These are phyloP conservation scores for Gomphus bonarii DNA, from an alignment of 1,284 basidiomycete genomes.

Conservation along the genomic window DNA sequence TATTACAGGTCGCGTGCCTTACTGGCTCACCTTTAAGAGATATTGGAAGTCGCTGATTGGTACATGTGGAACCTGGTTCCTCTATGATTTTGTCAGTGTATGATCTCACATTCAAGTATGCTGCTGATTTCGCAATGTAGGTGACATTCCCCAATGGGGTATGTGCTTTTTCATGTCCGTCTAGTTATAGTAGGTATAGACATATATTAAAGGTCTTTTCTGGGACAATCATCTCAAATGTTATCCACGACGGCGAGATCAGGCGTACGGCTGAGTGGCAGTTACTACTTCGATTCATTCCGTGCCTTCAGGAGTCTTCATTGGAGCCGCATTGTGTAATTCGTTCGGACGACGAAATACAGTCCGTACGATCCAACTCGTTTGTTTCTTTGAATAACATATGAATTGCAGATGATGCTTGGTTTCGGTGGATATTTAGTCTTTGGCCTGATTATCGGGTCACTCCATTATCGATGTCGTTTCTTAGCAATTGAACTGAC, in stretches of 20 bases:
- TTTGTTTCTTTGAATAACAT: neutral
- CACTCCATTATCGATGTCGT: neutral
- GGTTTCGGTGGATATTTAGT: slow-evolving; percentile 69
- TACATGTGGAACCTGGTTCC: slow-evolving; percentile 66
- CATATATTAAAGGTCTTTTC: slow-evolving; percentile 32
- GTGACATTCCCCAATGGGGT: slow-evolving; percentile 66
- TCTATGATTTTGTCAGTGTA: slow-evolving; percentile 56
- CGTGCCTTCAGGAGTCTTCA: slow-evolving; percentile 23
- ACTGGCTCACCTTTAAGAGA: slow-evolving; percentile 46
- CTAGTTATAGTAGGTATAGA: neutral
- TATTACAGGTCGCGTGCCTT: slow-evolving; percentile 45
- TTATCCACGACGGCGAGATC: slow-evolving; percentile 43
- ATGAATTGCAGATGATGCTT: slow-evolving; percentile 49
- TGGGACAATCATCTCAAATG: slow-evolving; percentile 52
- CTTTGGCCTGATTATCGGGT: slow-evolving; percentile 36
- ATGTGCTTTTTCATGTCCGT: slow-evolving; percentile 8
- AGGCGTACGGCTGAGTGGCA: slow-evolving; percentile 61
- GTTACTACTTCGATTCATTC: slow-evolving; percentile 38
- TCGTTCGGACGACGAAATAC: slow-evolving; percentile 53
- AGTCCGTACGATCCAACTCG: slow-evolving; percentile 24
- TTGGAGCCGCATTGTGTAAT: slow-evolving; percentile 57
- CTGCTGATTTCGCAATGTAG: slow-evolving; percentile 19
- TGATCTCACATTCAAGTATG: neutral
- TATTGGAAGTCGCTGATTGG: slow-evolving; percentile 67
- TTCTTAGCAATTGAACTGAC: neutral